Evolutionary conservation across 345 rosid species (phyloP), one percentile per base, ranked within the genome.

Genomic region (Ceriops decandra): DNA sequence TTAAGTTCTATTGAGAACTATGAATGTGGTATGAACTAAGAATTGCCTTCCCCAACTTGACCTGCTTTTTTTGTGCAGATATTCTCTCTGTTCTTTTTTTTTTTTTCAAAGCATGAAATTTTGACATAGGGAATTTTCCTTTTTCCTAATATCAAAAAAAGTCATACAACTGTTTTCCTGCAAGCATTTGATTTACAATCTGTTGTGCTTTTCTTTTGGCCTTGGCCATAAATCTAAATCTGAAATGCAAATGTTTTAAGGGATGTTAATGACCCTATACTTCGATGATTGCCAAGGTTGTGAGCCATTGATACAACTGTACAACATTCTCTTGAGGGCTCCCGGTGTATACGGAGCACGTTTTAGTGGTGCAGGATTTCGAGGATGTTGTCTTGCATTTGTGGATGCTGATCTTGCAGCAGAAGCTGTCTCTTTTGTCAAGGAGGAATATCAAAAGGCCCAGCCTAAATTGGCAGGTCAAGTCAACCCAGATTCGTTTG

Each of bases 341-440:
- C 97, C 95, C 0, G 97, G 98, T 1, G 89, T 91, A 49, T 81
- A 76, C 13, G 98, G 97, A 27, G 88, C 93, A 1, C 87, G 98
- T 30, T 91, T 91, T 79, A 89, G 98, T 66, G 98, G 97, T 35
- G 98, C 97, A 9, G 96, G 97, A 52, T 91, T 93, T 64, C 79
- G 97, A 77, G 98, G 96, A 54, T 91, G 97, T 73, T 93, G 98
- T 70, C 63, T 93, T 3, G 97, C 93, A 53, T 76, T 91, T 42
- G 96, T 88, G 28, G 91, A 83, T 47, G 80, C 85, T 15, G 80
- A 73, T 53, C 70, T 52, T 31, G 95, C 97, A 2, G 81, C 66
- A 63, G 89, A 75, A 76, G 98, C 96, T 28, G 91, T 86, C 36
- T 42, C 81, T 46, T 89, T 82, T 66, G 88, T 91, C 35, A 80